Conservation (phyloP, 768 basidiomycete species). For the Collybia sordida region DNA sequence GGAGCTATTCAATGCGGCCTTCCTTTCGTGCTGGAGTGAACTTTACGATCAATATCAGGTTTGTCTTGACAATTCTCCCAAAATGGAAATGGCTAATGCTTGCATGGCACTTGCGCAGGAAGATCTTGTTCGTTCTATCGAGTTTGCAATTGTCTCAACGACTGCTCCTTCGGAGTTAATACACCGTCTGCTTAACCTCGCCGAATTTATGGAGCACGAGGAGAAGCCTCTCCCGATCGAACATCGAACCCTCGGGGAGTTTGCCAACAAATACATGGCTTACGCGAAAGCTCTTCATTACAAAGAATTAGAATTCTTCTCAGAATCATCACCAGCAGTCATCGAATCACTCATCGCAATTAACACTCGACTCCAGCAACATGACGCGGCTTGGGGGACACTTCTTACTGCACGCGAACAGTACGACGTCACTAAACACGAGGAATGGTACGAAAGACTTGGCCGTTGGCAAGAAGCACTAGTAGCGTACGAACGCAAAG, state of each 20-base stretch:
- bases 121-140: conserved; percentile 89
- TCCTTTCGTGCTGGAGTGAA: conserved; percentile 96
- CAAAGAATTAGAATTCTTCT: conserved; percentile 96
- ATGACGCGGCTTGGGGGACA: conserved; percentile 97
- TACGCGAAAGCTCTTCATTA: conserved; percentile 98
- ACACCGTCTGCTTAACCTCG: conserved; percentile 87
- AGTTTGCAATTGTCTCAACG: conserved; percentile 76
- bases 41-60: conserved; percentile 97
- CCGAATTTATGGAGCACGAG: conserved; percentile 99
- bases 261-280: conserved; percentile 89
- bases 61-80: conserved; percentile 15
- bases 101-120: conserved; percentile 53
- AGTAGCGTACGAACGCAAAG: conserved; percentile 78
- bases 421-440: conserved; percentile 89
- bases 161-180: conserved; percentile 85
- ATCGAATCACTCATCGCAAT: conserved; percentile 95
- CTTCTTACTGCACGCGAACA: conserved; percentile 86
- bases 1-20: conserved; percentile 97
- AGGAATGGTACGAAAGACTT: conserved; percentile 97
- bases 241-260: conserved; percentile 88
- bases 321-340: conserved; percentile 85
- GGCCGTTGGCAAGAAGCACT: conserved; percentile 96
- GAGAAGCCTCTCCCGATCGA: conserved; percentile 95
- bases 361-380: conserved; percentile 95
- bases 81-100: conserved; percentile 5